These are phyloP conservation scores for Entonaema liquescens DNA, from an alignment of 495 filamentous ascomycete genomes.

Conservation along the genomic window DNA sequence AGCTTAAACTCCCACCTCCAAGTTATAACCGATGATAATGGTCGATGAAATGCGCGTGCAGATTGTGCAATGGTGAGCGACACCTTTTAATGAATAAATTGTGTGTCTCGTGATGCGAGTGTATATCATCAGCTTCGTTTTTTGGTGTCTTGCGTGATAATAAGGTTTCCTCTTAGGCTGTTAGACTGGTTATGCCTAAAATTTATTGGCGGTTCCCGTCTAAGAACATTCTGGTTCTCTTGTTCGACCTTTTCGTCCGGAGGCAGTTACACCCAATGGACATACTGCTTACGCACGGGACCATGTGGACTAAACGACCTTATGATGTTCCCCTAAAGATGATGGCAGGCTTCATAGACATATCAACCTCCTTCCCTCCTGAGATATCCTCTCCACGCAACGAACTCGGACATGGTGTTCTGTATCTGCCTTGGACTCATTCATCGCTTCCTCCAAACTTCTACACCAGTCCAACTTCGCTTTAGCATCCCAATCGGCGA, in stretches of 20 bases:
- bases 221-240: not conserved
- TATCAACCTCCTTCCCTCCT: not conserved
- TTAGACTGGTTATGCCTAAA: not conserved
- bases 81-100: not conserved
- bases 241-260: not conserved
- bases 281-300: not conserved
- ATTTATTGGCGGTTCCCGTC: not conserved
- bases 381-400: conserved; percentile 28
- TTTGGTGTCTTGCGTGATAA: not conserved
- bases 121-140: not conserved
- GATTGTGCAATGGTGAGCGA: not conserved
- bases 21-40: not conserved
- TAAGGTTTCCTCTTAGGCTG: not conserved
- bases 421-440: conserved; percentile 17
- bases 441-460: conserved; percentile 29
- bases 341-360: not conserved
- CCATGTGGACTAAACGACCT: not conserved
- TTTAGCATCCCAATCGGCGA: conserved; percentile 34
- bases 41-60: not conserved
- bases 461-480: conserved; percentile 33
- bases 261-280: not conserved
- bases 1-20: not conserved
- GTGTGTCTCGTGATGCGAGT: not conserved
- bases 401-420: conserved; percentile 25
- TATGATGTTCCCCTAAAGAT: not conserved